Percentiles rank a stretch among this genome's conserved stretches.
phyloP scores from a whole-genome alignment of 495 filamentous ascomycete genomes.

The Geopyxis carbonaria region DNA sequence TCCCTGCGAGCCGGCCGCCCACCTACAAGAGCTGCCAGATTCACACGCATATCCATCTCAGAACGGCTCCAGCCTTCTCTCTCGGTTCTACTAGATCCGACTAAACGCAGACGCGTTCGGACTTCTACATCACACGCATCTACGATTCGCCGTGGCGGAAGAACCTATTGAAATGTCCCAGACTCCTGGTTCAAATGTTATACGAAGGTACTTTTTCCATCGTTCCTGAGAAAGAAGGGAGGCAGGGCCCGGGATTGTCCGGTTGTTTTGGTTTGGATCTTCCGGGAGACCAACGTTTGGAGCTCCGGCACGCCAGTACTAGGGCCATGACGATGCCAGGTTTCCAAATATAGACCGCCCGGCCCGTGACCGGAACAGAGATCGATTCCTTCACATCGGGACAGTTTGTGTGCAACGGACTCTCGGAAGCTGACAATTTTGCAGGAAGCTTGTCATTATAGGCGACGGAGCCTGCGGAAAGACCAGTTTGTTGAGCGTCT shows the following conservation, averaged over 20 bases:
- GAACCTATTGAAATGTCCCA: no score
- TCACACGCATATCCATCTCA: no score
- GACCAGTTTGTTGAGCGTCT: conserved; percentile 92
- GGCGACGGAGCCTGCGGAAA: conserved; percentile 98
- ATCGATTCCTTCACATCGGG: background rate
- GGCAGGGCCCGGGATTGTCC: background rate
- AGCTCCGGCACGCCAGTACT: no score
- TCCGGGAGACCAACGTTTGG: background rate
- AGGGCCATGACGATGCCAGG: background rate
- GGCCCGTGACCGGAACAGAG: conserved; percentile 2
- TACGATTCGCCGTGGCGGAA: no score
- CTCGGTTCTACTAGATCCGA: no score
- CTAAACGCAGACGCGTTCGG: no score
- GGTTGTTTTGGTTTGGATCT: background rate
- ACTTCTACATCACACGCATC: no score
- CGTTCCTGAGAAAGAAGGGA: background rate
- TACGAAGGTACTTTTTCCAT: conserved; percentile 44
- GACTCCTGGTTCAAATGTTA: conserved; percentile 48
- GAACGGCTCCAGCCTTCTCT: no score
- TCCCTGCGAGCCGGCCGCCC: no score
- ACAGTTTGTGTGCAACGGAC: no score
- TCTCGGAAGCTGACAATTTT: no score
- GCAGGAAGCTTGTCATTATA: conserved; percentile 95
- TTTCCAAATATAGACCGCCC: conserved; percentile 3
- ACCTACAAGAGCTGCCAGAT: no score